phyloP scores from a whole-genome alignment of 2,329 filamentous ascomycete genomes.

The Fusarium pseudocircinatum region DNA sequence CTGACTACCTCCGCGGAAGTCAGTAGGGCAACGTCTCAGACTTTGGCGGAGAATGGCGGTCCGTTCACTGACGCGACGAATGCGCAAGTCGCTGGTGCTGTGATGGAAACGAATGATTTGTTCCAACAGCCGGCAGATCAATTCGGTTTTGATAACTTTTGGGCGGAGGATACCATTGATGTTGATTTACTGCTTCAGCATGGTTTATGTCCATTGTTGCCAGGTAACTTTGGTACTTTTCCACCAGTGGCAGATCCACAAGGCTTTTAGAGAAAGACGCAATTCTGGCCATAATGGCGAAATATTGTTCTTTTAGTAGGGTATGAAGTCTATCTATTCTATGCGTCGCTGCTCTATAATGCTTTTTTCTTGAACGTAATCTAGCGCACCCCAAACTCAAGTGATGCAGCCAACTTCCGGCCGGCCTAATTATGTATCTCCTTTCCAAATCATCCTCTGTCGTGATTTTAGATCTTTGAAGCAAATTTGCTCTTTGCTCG shows the following conservation, averaged over 20 bases:
- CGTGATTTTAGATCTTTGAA: neutral
- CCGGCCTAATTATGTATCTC: neutral
- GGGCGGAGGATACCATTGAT: slow-evolving; percentile 16
- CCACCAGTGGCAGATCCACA: neutral
- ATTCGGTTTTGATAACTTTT: slow-evolving; percentile 7
- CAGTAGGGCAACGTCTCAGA: neutral
- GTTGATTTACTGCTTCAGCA: slow-evolving; percentile 26
- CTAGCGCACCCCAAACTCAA: too few species aligned
- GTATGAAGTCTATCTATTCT: neutral
- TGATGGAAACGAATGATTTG: neutral
- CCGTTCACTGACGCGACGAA: neutral
- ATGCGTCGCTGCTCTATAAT: neutral
- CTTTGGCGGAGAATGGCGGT: neutral
- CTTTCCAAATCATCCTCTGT: rapidly evolving
- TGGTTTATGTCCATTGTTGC: slow-evolving; percentile 17
- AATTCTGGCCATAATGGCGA: too few species aligned
- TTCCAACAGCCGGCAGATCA: neutral
- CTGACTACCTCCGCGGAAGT: rapidly evolving
- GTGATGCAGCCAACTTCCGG: rapidly evolving
- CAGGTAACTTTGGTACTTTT: slow-evolving; percentile 2
- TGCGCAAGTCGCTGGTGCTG: neutral
- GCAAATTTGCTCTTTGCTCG: slow-evolving; percentile 33
- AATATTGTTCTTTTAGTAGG: neutral
- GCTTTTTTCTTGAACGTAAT: rapidly evolving
- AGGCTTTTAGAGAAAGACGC: neutral